A percentile compares a stretch with the other conserved stretches of the same genome.
Conservation (phyloP, 2,329 filamentous ascomycete genomes). For the Fusarium sp. region DNA sequence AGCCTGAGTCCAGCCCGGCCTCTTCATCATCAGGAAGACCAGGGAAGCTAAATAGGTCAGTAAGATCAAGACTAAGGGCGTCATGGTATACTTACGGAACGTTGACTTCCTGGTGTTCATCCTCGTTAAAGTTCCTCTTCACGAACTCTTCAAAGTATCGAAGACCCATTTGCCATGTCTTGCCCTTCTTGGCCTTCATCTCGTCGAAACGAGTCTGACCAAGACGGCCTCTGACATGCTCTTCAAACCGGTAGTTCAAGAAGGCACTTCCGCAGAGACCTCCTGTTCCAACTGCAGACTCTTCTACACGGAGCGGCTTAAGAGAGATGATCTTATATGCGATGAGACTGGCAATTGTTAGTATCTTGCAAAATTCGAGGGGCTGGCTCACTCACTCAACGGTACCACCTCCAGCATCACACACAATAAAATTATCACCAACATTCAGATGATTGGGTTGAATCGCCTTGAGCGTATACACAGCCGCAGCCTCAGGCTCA, state of each 20-base stretch:
- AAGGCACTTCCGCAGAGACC: constrained; percentile 83
- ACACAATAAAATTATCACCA: constrained; percentile 73
- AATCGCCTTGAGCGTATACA: constrained; percentile 83
- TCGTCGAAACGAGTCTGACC: constrained; percentile 75
- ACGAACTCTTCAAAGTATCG: constrained; percentile 87
- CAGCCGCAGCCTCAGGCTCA: constrained; percentile 82
- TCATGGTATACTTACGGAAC: constrained; percentile 66
- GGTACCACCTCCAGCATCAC: constrained; percentile 71
- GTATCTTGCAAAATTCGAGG: not conserved
- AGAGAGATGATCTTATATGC: constrained; percentile 83
- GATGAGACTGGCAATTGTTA: constrained; percentile 65
- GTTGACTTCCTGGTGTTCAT: constrained; percentile 81
- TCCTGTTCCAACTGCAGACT: constrained; percentile 82
- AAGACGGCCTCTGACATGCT: constrained; percentile 76
- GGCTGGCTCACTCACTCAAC: constrained; percentile 66
- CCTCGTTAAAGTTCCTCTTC: constrained; percentile 84
- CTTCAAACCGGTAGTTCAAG: constrained; percentile 83
- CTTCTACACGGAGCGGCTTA: constrained; percentile 77
- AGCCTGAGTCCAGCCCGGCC: constrained; percentile 79
- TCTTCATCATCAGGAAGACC: constrained; percentile 81
- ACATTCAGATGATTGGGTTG: constrained; percentile 78
- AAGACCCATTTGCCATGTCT: constrained; percentile 83
- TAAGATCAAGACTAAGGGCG: not conserved
- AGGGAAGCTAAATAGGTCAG: constrained; percentile 65
- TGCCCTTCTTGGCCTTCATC: constrained; percentile 82